Evolutionary conservation across 2,329 filamentous ascomycete genomes (phyloP), one percentile per base, ranked within the genome.

Genomic region (Colletotrichum phormii): DNA sequence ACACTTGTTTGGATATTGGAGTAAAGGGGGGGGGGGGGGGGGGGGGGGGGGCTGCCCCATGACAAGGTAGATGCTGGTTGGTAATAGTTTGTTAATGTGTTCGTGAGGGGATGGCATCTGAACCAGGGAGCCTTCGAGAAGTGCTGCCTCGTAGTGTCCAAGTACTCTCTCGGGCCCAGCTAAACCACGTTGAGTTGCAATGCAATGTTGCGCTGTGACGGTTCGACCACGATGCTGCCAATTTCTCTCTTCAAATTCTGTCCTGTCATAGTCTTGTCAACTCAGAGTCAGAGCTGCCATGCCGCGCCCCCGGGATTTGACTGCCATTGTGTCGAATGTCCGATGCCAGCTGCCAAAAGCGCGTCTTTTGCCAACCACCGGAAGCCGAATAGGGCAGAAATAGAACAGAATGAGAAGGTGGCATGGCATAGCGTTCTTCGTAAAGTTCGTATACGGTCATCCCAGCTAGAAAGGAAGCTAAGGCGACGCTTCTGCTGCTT

Each of bases 21-120:
- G 58, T 63, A 72, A 53, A 53, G 53, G 68, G 64, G 54, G 26
- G 26, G 4, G 8, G 42, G 24, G 26, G 26, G 53, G 68, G 64
- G 54, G 26, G 26, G 4, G 8, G 42, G 24, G 26, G 26, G 4
- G 4, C 8, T 9, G 42, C 18, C 42, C 24, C 22, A 57, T 15
- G 24, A 24, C 59, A 49, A 46, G 58, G 70, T 57, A 64, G 65
- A 64, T 60, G 70, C 59, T 68, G 63, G 65, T 72, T 55, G 58
- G 29, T 46, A 68, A 72, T 72, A n/a, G 46, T 63, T 69, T 55
- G 53, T 55, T 60, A 49, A 69, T 69, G 33, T 69, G 59, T 69
- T 46, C 59, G 18, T 55, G 24, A n/a, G 55, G 33, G 54, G 42
- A 59, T 35, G n/a, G 18, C 26, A 64, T 35, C n/a, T 22, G 22